Evolutionary conservation across 2,329 filamentous ascomycete species (phyloP), one percentile per base, ranked within the genome.

Genomic region (Emergomyces pasteurianus): DNA sequence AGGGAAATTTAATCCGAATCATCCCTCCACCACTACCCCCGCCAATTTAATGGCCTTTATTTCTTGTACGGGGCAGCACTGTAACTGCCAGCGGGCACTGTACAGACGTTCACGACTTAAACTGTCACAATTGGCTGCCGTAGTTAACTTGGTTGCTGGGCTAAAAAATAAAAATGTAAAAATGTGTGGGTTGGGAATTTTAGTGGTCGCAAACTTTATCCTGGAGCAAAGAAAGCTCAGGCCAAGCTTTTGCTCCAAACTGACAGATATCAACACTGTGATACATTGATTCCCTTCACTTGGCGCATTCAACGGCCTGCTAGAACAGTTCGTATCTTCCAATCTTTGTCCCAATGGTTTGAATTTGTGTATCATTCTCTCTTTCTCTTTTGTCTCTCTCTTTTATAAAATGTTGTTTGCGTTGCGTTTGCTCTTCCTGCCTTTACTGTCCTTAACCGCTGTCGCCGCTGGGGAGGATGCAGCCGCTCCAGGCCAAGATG

Each of bases 401-500:
- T 9, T 36, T 10, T 16, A 34, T 16, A 58, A 28, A 49, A 58
- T 58, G 57, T 34, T 58, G 18, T n/a, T 49, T 36, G 31, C 57
- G 31, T 23, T 49, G 31, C 31, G 31, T 2, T 52, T 18, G 7
- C 43, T 58, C 43, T 49, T 55, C 49, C 62, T 60, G 62, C 69
- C 68, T 66, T 64, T 65, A 18, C 23, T 68, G 63, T 70, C 70
- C 58, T 47, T 28, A n/a, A 46, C 34, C 1, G 1, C 40, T 8
- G 6, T 57, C 1, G 54, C 40, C 3, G 49, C 56, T 21, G 53
- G 31, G 46, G 26, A 56, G 52, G 50, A 56, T 42, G 14, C 46
- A 65, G 65, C 26, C 63, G 68, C 68, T 59, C 59, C 67, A 40
- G 56, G 54, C 42, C 66, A 69, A 59, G 71, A 75, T 68, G 68